Evolutionary conservation across 495 filamentous ascomycete species (phyloP).

Genomic region (Annulohypoxylon stygium): DNA sequence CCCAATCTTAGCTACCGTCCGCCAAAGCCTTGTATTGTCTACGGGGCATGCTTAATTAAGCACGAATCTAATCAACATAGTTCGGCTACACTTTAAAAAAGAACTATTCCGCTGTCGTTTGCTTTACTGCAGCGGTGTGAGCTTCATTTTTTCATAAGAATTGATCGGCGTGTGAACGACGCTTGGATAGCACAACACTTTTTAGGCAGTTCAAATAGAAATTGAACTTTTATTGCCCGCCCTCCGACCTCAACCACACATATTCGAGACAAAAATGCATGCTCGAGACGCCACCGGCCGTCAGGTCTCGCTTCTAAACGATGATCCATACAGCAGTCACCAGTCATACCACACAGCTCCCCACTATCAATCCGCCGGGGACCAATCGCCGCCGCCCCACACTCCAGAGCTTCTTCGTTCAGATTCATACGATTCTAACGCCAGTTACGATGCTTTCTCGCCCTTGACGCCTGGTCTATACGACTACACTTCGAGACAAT

Average conservation of each 20-base stretch:
- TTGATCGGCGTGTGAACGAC: constrained; percentile 23
- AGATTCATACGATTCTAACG: constrained; percentile 68
- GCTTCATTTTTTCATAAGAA: constrained; percentile 31
- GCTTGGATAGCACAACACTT: constrained; percentile 26
- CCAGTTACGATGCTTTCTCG: constrained; percentile 60
- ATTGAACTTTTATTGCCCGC: constrained; percentile 28
- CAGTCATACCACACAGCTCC: constrained; percentile 48
- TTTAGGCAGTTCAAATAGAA: constrained; percentile 24
- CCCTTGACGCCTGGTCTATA: constrained; percentile 63
- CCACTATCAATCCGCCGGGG: constrained; percentile 46
- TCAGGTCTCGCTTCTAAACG: constrained; percentile 67
- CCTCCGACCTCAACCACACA: constrained; percentile 20
- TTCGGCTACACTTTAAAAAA: constrained; percentile 4
- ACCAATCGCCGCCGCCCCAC: constrained; percentile 55
- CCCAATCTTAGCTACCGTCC: constrained; percentile 37
- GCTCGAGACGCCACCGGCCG: constrained; percentile 64
- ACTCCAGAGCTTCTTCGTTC: constrained; percentile 65
- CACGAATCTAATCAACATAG: constrained; percentile 10
- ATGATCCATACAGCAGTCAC: constrained; percentile 55
- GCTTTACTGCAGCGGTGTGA: constrained; percentile 25
- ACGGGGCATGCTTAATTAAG: constrained; percentile 35
- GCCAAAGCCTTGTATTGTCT: constrained; percentile 30
- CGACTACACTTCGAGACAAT: constrained; percentile 52
- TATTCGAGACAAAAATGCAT: constrained; percentile 58
- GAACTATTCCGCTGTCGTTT: constrained; percentile 19